These are phyloP conservation scores for Miamiensis avidus DNA, from an alignment of 169 alveolate genomes.

Conservation along the genomic window DNA sequence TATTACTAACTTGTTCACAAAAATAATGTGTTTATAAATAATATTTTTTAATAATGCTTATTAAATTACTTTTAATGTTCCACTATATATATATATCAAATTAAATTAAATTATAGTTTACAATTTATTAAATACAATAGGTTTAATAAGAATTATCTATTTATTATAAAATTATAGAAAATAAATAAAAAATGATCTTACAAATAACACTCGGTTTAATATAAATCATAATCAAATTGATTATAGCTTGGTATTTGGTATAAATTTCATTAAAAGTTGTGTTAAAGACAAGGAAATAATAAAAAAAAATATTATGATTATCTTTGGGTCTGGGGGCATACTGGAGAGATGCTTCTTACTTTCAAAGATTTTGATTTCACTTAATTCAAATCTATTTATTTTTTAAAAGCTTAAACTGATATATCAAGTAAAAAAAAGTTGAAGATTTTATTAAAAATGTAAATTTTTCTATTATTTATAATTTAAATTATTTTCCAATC, in stretches of 20 bases:
- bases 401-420: constrained; percentile 20
- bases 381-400: constrained; percentile 17
- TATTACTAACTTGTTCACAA: not conserved
- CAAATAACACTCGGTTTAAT: not conserved
- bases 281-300: not conserved
- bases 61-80: too few species aligned
- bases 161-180: not conserved
- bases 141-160: too few species aligned
- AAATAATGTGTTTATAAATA: too few species aligned
- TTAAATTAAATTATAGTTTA: too few species aligned
- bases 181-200: too few species aligned
- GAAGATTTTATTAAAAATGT: constrained; percentile 6
- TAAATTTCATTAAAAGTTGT: not conserved
- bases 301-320: constrained; percentile 20
- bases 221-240: too few species aligned
- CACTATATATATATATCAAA: too few species aligned
- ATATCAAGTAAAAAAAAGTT: constrained; percentile 13
- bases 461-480: not conserved
- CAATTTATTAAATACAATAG: too few species aligned
- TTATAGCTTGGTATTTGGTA: not conserved
- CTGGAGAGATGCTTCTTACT: constrained; percentile 35
- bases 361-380: constrained; percentile 33
- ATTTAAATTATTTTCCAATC: not conserved
- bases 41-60: too few species aligned
- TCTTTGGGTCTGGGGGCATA: constrained; percentile 55